Base-by-base conservation (phyloP, 352 stramenopile genomes). In the Globisporangium splendens region DNA sequence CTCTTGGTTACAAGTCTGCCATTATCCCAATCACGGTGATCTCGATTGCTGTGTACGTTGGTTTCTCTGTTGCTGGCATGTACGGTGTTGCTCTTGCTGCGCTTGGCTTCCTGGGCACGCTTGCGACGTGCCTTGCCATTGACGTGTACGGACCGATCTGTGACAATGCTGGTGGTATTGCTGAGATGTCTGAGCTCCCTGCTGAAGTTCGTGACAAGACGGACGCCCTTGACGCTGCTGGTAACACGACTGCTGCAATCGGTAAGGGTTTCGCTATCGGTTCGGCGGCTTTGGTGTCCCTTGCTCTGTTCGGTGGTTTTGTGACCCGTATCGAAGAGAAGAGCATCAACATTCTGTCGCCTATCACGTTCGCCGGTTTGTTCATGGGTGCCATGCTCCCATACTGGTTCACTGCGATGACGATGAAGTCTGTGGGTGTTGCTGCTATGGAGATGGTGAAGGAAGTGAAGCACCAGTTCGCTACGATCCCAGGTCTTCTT, bases 241-340 rank as follows among this genome's bases (percentile, higher is more conserved):
- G 97, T 70, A 99, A 99, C 86, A 99, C 97, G 61, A 99, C 97
- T 46, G 97, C 97, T 65, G 97, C 97, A 46, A 99, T 99, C 65
- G 97, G 97, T 70, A 99, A 99, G 88, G 97, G 97, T 65, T 99
- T 99, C 67, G 97, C 97, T 38, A 99, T 99, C 70, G 97, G 97
- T 54, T 99, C 97, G 64, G 97, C 97, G 66, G 96, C 96, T 57
- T 89, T 99, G 61, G 97, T 99, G 60, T 99, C 96, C 50, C 82
- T 99, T 48, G 96, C 96, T 39, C 86, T 99, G 39, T 99, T 99
- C 68, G 96, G 96, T 72, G 97, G 96, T 42, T 99, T 99, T 68
- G 96, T 99, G 35, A 98, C 95, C 43, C 96, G 96, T 75, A 98
- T 99, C 65, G 91, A 97, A 62, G 86, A 96, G 70, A 96, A 61